Evolutionary conservation across 2,329 filamentous ascomycete species (phyloP).

Genomic region (Nemania serpens): DNA sequence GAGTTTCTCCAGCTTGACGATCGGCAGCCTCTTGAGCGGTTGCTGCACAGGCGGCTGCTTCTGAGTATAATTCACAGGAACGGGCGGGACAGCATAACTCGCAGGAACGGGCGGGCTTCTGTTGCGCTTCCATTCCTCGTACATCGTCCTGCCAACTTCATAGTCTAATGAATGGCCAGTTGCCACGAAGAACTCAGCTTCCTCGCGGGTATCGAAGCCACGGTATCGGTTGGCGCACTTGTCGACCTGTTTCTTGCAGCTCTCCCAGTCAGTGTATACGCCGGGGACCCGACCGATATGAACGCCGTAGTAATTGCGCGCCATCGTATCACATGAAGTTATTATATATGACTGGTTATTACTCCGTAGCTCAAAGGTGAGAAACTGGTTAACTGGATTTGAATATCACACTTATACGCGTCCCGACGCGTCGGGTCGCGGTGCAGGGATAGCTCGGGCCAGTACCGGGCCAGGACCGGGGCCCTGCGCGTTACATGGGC

Average conservation of each 20-base stretch:
- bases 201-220: conserved; percentile 16
- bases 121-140: conserved; percentile 1
- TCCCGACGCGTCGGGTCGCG: no score
- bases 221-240: conserved; percentile 9
- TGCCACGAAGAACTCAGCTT: conserved; percentile 20
- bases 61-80: no score
- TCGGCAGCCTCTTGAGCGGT: neutral
- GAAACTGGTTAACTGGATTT: no score
- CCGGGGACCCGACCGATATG: conserved; percentile 29
- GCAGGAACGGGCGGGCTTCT: neutral
- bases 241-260: conserved; percentile 23
- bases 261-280: conserved; percentile 30
- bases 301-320: conserved; percentile 30
- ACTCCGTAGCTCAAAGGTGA: no score
- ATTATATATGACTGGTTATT: no score
- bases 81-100: no score
- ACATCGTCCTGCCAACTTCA: neutral
- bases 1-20: conserved; percentile 19
- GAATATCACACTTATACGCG: no score
- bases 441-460: no score
- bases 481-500: no score
- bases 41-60: neutral
- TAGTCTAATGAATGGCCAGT: neutral
- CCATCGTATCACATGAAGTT: neutral
- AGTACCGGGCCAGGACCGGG: no score